A percentile compares a stretch with the other conserved stretches of the same genome.
Evolutionary conservation across 2,329 filamentous ascomycete genomes (phyloP).

Genomic region (Penicillium polonicum): DNA sequence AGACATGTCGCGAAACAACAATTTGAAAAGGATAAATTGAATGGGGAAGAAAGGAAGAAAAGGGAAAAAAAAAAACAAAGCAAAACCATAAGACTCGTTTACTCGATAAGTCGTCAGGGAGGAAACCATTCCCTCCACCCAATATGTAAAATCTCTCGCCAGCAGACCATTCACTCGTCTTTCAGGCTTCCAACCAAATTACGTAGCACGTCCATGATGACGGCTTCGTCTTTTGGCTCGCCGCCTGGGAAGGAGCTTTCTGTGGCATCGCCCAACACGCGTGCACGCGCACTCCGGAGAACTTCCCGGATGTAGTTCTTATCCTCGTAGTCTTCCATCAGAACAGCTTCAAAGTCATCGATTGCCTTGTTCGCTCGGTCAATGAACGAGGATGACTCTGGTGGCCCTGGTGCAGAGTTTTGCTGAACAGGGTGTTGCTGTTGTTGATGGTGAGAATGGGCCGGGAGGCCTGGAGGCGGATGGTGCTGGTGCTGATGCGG

Average conservation of each 20-base stretch:
- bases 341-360: conserved; percentile 46
- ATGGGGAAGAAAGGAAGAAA: not conserved
- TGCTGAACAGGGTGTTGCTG: conserved; percentile 23
- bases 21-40: conserved; percentile 8
- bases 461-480: conserved; percentile 20
- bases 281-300: conserved; percentile 44
- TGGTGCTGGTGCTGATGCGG: conserved; percentile 26
- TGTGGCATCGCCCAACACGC: conserved; percentile 40
- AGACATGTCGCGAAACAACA: conserved; percentile 17
- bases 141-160: not conserved
- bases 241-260: conserved; percentile 46
- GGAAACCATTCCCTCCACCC: conserved; percentile 13
- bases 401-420: conserved; percentile 24
- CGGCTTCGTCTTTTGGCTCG: conserved; percentile 45
- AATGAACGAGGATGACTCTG: conserved; percentile 39
- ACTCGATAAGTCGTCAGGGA: conserved; percentile 29
- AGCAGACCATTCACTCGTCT: conserved; percentile 27
- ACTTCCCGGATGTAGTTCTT: conserved; percentile 48
- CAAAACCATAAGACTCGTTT: conserved; percentile 27
- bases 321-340: conserved; percentile 48
- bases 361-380: conserved; percentile 46
- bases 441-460: conserved; percentile 19
- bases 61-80: conserved; percentile 2
- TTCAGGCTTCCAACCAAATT: conserved; percentile 43
- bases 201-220: conserved; percentile 42